These are phyloP conservation scores for Trichoderma sp. DNA, from an alignment of 2,329 filamentous ascomycete species.

Conservation along the genomic window DNA sequence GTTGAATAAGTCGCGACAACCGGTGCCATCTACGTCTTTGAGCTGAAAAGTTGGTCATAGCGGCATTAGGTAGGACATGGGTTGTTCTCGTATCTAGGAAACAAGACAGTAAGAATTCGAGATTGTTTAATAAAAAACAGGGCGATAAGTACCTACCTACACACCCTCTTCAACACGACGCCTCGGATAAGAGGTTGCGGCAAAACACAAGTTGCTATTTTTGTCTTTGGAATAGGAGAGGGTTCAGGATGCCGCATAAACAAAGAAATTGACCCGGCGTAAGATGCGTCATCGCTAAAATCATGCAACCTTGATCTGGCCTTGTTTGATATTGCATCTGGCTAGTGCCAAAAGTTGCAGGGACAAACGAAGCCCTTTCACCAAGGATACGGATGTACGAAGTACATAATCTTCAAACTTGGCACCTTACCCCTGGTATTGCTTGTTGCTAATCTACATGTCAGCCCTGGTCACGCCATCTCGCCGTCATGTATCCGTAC, in stretches of 20 bases:
- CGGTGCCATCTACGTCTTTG: neutral
- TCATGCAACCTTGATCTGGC: neutral
- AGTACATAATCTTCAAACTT: neutral
- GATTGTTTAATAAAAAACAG: neutral
- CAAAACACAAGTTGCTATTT: neutral
- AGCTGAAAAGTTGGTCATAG: neutral
- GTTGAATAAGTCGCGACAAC: neutral
- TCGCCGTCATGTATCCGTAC: neutral
- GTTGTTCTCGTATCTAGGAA: neutral
- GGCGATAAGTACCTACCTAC: neutral
- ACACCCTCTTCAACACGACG: neutral
- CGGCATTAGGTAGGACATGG: neutral
- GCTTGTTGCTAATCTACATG: neutral
- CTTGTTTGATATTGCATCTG: conserved; percentile 7
- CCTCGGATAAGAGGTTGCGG: neutral
- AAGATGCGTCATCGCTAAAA: neutral
- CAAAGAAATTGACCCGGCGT: neutral
- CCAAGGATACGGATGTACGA: neutral
- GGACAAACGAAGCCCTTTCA: neutral
- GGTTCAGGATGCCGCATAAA: neutral
- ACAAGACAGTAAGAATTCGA: neutral
- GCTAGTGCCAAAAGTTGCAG: neutral
- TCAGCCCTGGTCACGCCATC: conserved; percentile 16
- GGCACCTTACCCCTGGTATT: neutral
- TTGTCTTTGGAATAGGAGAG: neutral